A percentile compares a stretch with the other conserved stretches of the same genome.
Conservation (phyloP, 1,284 basidiomycete genomes). For the Caloboletus firmus region DNA sequence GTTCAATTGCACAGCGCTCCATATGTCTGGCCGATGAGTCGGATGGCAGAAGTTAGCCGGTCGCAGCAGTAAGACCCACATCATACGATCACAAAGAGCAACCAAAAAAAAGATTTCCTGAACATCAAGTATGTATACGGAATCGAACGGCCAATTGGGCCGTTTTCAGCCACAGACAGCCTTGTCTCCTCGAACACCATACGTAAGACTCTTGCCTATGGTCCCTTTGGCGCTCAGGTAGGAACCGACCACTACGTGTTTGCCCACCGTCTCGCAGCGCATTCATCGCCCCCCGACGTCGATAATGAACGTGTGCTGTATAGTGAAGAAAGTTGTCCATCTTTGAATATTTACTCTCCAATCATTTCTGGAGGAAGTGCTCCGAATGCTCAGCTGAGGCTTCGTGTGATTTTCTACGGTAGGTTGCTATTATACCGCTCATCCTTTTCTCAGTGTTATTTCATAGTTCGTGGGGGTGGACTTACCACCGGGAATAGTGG, state of each 20-base stretch:
- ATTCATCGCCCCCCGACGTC: conserved; percentile 7
- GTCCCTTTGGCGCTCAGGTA: conserved; percentile 20
- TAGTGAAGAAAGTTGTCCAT: conserved; percentile 18
- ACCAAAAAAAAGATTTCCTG: too few relatives aligned
- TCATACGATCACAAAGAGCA: too few relatives aligned
- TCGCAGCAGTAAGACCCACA: too few relatives aligned
- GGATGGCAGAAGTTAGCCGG: too few relatives aligned
- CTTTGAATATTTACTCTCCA: conserved; percentile 20
- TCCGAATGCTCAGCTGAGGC: background rate
- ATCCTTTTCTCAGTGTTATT: background rate
- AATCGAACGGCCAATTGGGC: conserved; percentile 2
- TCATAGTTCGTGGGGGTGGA: conserved; percentile 18
- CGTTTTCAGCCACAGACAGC: conserved; percentile 17
- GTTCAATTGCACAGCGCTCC: too few relatives aligned
- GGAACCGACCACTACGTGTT: background rate
- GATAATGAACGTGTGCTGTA: conserved; percentile 7
- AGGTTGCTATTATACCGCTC: background rate
- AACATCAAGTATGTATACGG: conserved; percentile 13
- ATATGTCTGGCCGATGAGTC: too few relatives aligned
- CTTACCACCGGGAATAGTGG: conserved; percentile 13
- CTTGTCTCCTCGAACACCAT: conserved; percentile 7
- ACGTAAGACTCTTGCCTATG: conserved; percentile 2
- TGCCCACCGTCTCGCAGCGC: background rate
- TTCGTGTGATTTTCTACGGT: conserved; percentile 24
- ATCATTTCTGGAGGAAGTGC: background rate